Evolutionary conservation across 495 filamentous ascomycete species (phyloP), one percentile per base, ranked within the genome.

Genomic region (Pseudomonodictys pantanalensis): DNA sequence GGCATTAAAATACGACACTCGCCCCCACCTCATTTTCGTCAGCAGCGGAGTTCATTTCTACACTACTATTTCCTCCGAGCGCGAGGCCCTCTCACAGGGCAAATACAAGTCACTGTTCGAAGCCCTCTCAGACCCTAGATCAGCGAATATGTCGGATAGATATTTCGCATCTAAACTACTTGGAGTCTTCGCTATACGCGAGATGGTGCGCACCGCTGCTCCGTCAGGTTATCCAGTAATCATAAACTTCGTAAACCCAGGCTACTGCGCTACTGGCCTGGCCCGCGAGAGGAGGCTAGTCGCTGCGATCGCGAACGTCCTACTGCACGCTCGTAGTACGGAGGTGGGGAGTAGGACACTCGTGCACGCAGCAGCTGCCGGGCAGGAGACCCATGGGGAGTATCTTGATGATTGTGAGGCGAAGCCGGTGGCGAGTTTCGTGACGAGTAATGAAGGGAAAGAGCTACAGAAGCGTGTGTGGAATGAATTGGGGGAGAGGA

Each of bases 311-410:
- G n/a, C 50, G 12, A 58, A 43, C 41, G 11, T 60, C 2, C 11
- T 60, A 15, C 0, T 66, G 2, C 12, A 45, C 9, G 67, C 62
- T 0, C 62, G 75, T 6, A 70, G 70, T 1, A 73, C 73, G 17
- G 76, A 78, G 43, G 69, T 70, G 8, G 76, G 76, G 10, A 64
- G 65, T 18, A 52, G 74, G 8, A 76, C 75, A 25, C 50, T 78
- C 9, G 65, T 75, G 38, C 59, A 73, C 58, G 75, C 62, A 2
- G 72, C 60, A 0, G 30, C 62, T 9, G 69, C 69, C 3, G 76
- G 74, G 0, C 43, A 57, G n/a, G 71, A 75, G 56, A 71, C 53
- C 29, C 69, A 72, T 57, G 71, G 71, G 18, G 45, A 70, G 52
- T 71, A 70, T 38, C 10, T 73, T 23, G 59, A 33, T 20, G 66